phyloP scores from a whole-genome alignment of 768 basidiomycete genomes.

The Megacollybia marginata region DNA sequence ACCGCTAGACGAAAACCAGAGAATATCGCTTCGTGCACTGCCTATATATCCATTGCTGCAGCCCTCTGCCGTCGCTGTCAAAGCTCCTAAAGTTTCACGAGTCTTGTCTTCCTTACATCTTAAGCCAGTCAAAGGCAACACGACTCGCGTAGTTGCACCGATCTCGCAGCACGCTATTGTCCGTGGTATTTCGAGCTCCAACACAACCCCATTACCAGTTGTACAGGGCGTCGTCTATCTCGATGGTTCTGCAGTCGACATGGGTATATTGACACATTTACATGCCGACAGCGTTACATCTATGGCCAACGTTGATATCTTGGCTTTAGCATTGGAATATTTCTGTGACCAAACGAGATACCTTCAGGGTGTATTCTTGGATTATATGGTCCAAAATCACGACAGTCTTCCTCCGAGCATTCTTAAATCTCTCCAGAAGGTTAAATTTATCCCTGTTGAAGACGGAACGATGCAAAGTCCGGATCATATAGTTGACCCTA shows the following conservation, averaged over 20 bases:
- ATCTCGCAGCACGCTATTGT: slow-evolving; percentile 5
- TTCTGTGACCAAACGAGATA: slow-evolving; percentile 19
- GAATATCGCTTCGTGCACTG: slow-evolving; percentile 1
- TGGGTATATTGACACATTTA: slow-evolving; percentile 16
- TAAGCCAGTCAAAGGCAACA: neutral
- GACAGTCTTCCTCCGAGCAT: slow-evolving; percentile 18
- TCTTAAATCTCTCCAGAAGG: slow-evolving; percentile 14
- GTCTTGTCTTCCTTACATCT: neutral
- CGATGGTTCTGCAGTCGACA: slow-evolving; percentile 14
- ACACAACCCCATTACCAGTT: slow-evolving; percentile 16
- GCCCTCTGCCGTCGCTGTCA: neutral
- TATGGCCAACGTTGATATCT: slow-evolving; percentile 9
- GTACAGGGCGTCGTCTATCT: slow-evolving; percentile 18
- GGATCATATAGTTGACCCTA: slow-evolving; percentile 21
- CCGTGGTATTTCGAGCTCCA: slow-evolving; percentile 7
- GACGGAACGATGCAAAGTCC: slow-evolving; percentile 11
- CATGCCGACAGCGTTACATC: neutral
- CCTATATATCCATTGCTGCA: slow-evolving; percentile 22
- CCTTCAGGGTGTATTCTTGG: slow-evolving; percentile 19
- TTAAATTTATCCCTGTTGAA: slow-evolving; percentile 17
- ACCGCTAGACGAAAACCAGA: slow-evolving; percentile 11
- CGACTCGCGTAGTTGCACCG: neutral
- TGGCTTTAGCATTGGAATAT: slow-evolving; percentile 12
- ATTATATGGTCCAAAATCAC: slow-evolving; percentile 16
- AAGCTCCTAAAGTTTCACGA: neutral